Percentiles rank a stretch among this genome's conserved stretches.
phyloP scores from a whole-genome alignment of 331 rosid genomes.

The Ulmus americana region DNA sequence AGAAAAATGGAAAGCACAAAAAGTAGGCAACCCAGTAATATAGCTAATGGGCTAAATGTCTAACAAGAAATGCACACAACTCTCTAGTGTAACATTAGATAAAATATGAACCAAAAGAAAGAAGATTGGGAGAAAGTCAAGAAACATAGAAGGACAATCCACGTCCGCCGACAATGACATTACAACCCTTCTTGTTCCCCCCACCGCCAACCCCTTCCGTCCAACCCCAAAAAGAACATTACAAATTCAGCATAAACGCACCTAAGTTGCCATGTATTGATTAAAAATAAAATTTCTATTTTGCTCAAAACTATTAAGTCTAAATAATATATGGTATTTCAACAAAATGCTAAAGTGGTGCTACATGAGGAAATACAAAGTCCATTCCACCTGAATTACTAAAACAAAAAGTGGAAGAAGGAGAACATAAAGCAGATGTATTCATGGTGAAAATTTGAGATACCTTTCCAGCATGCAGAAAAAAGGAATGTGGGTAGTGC shows the following conservation, averaged over 20 bases:
- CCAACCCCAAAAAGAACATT: no score
- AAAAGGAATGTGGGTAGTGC: slow-evolving; percentile 58
- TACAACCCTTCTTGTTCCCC: neutral
- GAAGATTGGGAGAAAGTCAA: neutral
- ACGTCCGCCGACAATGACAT: no score
- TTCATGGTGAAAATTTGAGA: slow-evolving; percentile 14
- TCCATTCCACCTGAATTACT: neutral
- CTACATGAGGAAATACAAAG: neutral
- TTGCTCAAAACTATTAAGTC: no score
- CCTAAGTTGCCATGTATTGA: no score
- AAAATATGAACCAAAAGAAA: no score
- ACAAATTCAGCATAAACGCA: no score
- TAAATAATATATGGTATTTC: no score
- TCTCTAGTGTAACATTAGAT: no score
- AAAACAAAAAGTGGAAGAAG: slow-evolving; percentile 6
- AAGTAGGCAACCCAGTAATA: neutral
- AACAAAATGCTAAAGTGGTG: no score
- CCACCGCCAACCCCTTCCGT: neutral
- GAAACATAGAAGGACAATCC: slow-evolving; percentile 2
- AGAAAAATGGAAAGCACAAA: neutral
- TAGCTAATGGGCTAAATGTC: no score
- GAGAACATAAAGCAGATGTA: slow-evolving; percentile 1
- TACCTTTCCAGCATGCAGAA: slow-evolving; percentile 76
- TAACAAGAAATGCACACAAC: no score
- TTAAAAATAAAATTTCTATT: no score